Conservation (phyloP, 495 filamentous ascomycete species). For the Penicillium bovifimosum region DNA sequence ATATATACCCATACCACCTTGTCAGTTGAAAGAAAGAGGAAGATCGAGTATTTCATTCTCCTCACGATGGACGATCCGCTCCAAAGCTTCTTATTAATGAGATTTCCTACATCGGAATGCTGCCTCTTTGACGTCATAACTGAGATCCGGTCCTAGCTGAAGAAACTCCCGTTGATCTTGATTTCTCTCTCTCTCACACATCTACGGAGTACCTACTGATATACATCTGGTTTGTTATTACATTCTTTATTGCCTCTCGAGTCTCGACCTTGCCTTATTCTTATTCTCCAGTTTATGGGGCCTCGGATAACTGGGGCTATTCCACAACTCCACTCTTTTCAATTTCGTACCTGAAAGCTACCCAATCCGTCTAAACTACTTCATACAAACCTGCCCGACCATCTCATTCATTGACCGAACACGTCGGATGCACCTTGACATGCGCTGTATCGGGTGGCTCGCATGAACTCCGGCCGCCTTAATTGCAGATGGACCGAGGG, state of each 20-base stretch:
- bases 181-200: too few species aligned
- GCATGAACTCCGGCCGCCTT: background rate
- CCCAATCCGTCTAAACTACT: background rate
- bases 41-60: too few species aligned
- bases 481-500: background rate
- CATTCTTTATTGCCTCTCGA: background rate
- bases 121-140: background rate
- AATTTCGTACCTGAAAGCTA: conserved; percentile 1
- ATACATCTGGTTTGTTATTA: too few species aligned
- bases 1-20: background rate
- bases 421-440: background rate
- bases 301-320: too few species aligned
- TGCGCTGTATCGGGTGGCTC: background rate
- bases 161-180: background rate
- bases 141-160: background rate
- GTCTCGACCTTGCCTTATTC: background rate
- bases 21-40: background rate
- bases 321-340: background rate
- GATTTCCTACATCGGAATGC: background rate
- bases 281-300: too few species aligned
- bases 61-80: background rate
- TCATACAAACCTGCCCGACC: background rate
- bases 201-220: too few species aligned
- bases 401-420: background rate
- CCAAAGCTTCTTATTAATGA: background rate